Base-by-base conservation (phyloP, 2,329 filamentous ascomycete genomes). In the Botrytis fragariae region DNA sequence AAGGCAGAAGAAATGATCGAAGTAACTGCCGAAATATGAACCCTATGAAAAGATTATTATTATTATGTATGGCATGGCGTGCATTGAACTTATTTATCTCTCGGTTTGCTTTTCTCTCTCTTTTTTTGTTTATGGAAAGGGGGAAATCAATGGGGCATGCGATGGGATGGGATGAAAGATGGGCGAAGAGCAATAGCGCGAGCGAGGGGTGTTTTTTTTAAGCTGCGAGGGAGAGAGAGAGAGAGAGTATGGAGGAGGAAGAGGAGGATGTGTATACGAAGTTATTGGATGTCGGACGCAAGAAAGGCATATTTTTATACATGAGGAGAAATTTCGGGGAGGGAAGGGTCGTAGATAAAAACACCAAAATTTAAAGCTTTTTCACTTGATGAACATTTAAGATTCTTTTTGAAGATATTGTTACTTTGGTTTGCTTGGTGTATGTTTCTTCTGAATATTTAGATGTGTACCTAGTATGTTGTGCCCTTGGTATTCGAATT, bases 261-360 rank as follows among this genome's bases (percentile, higher is more conserved):
- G 67, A 74, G 54, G 48, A 59, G 57, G 67, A 71, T 70, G 42
- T 67, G 74, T 75, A 74, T 75, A 75, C 76, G 74, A 67, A 32
- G 65, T 25, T 16, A 18, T 18, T 37, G 9, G 65, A 7, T 14
- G 64, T 35, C 35, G 20, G 48, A 57, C 37, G 48, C 29, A 57
- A 69, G 48, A 25, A n/a, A 39, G 63, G 48, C 65, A 42, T 61
- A 51, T 61, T 69, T 69, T 69, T 75, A 77, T 74, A 75, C 75
- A 37, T 72, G 32, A 63, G 63, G 57, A 25, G 14, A 18, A 54
- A 39, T 37, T 35, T 35, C 4, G 10, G 29, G 20, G 68, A 64
- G 35, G 45, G 35, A 29, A 20, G 16, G 74, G 73, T 74, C 64
- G 73, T 76, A 77, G 74, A 78, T 72, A 45, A 70, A 67, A 63